Evolutionary conservation across 2,329 filamentous ascomycete species (phyloP).

Genomic region (Colletotrichum lini): DNA sequence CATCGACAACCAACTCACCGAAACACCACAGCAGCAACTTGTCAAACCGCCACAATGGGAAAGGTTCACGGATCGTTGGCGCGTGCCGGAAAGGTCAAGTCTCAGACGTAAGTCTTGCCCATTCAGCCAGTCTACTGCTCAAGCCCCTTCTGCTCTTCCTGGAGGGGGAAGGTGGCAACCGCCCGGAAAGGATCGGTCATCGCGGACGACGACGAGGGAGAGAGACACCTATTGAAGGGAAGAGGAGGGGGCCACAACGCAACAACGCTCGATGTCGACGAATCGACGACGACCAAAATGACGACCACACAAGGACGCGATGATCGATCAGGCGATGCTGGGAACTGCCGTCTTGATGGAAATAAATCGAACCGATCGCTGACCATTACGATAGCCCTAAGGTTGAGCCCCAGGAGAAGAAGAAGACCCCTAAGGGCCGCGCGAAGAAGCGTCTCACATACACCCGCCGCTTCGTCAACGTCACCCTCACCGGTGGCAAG

Average conservation of each 20-base stretch:
- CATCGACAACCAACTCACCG: conserved; percentile 42
- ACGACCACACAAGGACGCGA: background rate
- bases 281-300: background rate
- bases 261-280: background rate
- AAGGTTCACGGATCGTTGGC: conserved; percentile 89
- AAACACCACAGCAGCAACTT: conserved; percentile 42
- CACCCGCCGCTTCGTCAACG: conserved; percentile 98
- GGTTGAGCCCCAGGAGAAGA: conserved; percentile 94
- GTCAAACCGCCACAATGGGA: conserved; percentile 50
- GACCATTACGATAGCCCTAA: conserved; percentile 52
- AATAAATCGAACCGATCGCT: conserved; percentile 17
- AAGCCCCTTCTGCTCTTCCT: background rate
- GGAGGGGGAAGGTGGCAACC: conserved; percentile 16
- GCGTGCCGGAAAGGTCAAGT: conserved; percentile 98
- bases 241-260: conserved; percentile 1
- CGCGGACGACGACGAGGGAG: conserved; percentile 20
- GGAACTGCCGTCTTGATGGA: conserved; percentile 3
- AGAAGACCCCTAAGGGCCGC: conserved; percentile 96
- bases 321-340: conserved; percentile 2
- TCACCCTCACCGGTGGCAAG: conserved; percentile 98
- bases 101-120: conserved; percentile 74
- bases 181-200: conserved; percentile 12
- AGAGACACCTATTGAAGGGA: background rate
- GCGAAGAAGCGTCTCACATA: conserved; percentile 97
- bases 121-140: background rate